Percentiles rank a stretch among this genome's conserved stretches.
phyloP scores from a whole-genome alignment of 2,329 filamentous ascomycete genomes.

The Trichoderma lentiforme region DNA sequence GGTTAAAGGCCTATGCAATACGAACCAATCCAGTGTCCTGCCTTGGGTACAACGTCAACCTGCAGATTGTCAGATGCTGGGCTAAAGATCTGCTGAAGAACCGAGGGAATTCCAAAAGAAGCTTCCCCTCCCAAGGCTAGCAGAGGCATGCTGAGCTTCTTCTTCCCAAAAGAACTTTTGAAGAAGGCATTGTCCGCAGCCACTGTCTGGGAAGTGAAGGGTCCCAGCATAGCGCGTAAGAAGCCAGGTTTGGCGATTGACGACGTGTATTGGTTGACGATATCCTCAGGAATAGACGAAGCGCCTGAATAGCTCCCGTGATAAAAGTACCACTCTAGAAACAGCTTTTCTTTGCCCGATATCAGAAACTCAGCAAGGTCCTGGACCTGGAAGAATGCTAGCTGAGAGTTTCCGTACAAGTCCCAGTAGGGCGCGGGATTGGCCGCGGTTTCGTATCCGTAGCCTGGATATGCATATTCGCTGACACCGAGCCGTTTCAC shows the following conservation, averaged over 20 bases:
- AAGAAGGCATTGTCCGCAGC: background rate
- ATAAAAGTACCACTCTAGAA: background rate
- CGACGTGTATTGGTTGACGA: background rate
- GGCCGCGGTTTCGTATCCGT: background rate
- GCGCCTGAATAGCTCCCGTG: background rate
- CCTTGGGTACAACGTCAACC: background rate
- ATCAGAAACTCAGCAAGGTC: background rate
- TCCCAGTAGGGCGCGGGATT: background rate
- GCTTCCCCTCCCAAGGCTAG: background rate
- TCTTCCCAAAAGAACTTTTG: background rate
- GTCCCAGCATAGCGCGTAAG: background rate
- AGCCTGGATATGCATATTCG: background rate
- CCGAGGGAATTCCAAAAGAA: background rate
- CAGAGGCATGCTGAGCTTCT: background rate
- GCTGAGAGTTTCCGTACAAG: background rate
- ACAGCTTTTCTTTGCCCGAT: background rate
- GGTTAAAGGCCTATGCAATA: background rate
- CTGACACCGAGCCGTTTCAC: background rate
- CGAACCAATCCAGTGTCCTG: background rate
- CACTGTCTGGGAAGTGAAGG: background rate
- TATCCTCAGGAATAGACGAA: background rate
- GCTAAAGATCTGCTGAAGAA: background rate
- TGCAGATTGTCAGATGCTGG: background rate
- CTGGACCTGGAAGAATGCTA: background rate
- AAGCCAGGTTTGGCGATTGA: background rate